phyloP scores from a whole-genome alignment of 257 asterid species.

The Solanum chiquidenum region DNA sequence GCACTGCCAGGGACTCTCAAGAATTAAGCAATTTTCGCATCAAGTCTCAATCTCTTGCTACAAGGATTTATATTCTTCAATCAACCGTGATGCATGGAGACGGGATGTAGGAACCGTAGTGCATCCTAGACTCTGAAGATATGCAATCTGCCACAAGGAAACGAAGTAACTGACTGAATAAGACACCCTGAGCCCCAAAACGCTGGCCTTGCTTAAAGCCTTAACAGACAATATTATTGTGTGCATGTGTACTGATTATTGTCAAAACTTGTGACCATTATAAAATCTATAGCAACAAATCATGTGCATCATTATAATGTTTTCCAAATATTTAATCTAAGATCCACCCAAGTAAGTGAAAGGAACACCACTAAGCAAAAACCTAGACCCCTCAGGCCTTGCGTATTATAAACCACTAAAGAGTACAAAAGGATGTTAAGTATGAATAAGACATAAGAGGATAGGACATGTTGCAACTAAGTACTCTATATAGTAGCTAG shows the following conservation, averaged over 20 bases:
- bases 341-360: background rate
- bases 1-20: background rate
- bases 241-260: background rate
- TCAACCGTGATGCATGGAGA: slow-evolving; percentile 87
- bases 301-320: background rate
- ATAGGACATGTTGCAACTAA: background rate
- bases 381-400: background rate
- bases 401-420: background rate
- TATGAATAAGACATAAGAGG: background rate
- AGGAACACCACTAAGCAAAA: background rate
- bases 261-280: background rate
- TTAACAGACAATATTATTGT: background rate
- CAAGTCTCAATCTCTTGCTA: slow-evolving; percentile 8
- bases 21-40: background rate
- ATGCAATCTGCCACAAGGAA: slow-evolving; percentile 42
- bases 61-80: slow-evolving; percentile 80
- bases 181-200: background rate
- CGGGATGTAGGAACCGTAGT: slow-evolving; percentile 73
- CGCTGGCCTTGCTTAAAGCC: background rate
- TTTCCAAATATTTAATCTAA: background rate
- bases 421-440: background rate
- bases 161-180: background rate
- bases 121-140: slow-evolving; percentile 85
- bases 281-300: background rate
- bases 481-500: background rate